Percentiles rank a stretch among this genome's conserved stretches.
Conservation (phyloP, 176 grass and related monocot species). For the Aegilops sharonensis region DNA sequence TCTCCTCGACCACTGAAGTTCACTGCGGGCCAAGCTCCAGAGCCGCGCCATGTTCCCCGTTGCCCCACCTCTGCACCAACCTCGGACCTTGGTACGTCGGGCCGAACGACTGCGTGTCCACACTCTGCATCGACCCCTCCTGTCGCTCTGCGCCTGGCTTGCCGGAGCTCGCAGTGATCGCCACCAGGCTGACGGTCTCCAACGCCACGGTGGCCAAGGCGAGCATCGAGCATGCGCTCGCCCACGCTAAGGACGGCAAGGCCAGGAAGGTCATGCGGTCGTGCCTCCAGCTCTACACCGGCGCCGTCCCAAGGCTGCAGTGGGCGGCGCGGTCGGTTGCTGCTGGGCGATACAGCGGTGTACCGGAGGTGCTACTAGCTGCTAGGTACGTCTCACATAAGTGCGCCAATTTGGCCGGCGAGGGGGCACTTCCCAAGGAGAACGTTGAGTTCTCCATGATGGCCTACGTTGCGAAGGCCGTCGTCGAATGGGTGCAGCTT, state of each 20-base stretch:
- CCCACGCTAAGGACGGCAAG: neutral
- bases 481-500: constrained; percentile 8
- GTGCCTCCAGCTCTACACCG: constrained; percentile 39
- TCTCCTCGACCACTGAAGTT: no score
- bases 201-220: constrained; percentile 12
- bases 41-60: neutral
- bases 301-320: neutral
- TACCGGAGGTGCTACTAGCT: constrained; percentile 1
- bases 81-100: constrained; percentile 26
- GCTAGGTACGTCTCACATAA: neutral
- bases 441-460: neutral
- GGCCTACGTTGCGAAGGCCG: constrained; percentile 22
- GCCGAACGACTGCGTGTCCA: neutral
- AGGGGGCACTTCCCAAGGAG: neutral
- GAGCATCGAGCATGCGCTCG: neutral
- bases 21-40: no score
- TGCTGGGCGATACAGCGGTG: neutral
- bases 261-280: neutral
- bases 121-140: constrained; percentile 13
- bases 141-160: constrained; percentile 13
- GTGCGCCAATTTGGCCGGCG: neutral
- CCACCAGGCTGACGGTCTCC: neutral
- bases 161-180: constrained; percentile 16
- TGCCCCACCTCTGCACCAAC: constrained; percentile 15
- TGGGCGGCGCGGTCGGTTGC: constrained; percentile 12